phyloP scores from a whole-genome alignment of 371 early-diverging fungal species.

The Chytridium lagenaria region DNA sequence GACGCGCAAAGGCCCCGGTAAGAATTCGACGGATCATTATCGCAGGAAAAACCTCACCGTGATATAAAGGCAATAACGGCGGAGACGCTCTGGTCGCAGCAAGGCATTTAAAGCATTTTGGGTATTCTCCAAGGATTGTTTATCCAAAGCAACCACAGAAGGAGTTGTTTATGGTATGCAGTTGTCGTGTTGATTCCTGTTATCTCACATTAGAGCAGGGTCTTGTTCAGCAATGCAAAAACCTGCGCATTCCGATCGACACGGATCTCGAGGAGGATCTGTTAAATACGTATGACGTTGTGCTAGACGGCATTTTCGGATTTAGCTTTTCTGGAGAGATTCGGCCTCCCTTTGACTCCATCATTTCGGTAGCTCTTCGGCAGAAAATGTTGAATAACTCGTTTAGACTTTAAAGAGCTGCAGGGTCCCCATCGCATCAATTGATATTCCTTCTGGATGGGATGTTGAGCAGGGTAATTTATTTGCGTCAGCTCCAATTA shows the following conservation, averaged over 20 bases:
- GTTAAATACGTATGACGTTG: constrained; percentile 11
- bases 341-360: constrained; percentile 77
- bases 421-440: constrained; percentile 52
- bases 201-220: constrained; percentile 49
- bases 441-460: constrained; percentile 96
- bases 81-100: constrained; percentile 96
- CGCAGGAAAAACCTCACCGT: too few species aligned
- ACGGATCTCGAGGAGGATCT: constrained; percentile 62
- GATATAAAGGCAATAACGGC: constrained; percentile 83
- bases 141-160: constrained; percentile 79
- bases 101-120: constrained; percentile 86
- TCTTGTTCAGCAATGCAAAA: constrained; percentile 72
- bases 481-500: constrained; percentile 1
- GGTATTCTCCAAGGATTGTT: constrained; percentile 76
- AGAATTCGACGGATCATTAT: too few species aligned
- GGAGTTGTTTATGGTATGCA: constrained; percentile 58
- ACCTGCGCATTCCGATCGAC: constrained; percentile 70
- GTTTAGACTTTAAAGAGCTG: constrained; percentile 28
- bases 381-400: too few species aligned
- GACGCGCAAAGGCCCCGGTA: too few species aligned
- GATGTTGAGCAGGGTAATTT: constrained; percentile 81
- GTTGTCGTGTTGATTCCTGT: constrained; percentile 5
- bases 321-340: constrained; percentile 87
- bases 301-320: constrained; percentile 92
- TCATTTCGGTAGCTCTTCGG: constrained; percentile 70